These are phyloP conservation scores for Musa itinerans DNA, from an alignment of 176 grass and related monocot genomes.

Conservation along the genomic window DNA sequence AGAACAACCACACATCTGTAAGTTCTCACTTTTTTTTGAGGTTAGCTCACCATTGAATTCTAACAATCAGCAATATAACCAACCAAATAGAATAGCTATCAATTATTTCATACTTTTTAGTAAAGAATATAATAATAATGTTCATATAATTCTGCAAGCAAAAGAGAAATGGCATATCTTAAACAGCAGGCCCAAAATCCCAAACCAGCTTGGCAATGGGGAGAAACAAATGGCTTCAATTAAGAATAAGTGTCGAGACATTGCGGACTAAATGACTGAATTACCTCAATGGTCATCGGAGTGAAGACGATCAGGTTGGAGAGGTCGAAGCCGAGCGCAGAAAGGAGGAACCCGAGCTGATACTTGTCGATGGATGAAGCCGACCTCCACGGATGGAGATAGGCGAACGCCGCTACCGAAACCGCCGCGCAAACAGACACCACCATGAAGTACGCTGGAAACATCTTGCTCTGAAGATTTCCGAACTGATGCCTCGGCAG, in stretches of 20 bases:
- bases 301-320: conserved; percentile 92
- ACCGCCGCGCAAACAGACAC: conserved; percentile 39
- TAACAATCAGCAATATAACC: neutral
- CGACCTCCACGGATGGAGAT: conserved; percentile 70
- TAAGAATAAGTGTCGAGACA: neutral
- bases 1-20: neutral
- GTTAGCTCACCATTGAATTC: neutral
- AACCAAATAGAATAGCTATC: neutral
- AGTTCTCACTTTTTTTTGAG: neutral
- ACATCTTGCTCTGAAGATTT: conserved; percentile 53
- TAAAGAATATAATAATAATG: neutral
- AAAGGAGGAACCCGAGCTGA: conserved; percentile 81
- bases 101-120: neutral
- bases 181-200: neutral
- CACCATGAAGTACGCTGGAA: conserved; percentile 52
- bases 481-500: conserved; percentile 33
- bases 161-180: neutral
- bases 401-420: conserved; percentile 49
- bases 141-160: neutral
- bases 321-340: conserved; percentile 67
- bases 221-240: neutral
- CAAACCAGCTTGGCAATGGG: neutral
- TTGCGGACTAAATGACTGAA: neutral
- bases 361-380: conserved; percentile 64
- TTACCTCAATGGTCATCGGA: conserved; percentile 94